These are phyloP conservation scores for Coemansia sp. DNA, from an alignment of 192 early-diverging fungal genomes.

Conservation along the genomic window DNA sequence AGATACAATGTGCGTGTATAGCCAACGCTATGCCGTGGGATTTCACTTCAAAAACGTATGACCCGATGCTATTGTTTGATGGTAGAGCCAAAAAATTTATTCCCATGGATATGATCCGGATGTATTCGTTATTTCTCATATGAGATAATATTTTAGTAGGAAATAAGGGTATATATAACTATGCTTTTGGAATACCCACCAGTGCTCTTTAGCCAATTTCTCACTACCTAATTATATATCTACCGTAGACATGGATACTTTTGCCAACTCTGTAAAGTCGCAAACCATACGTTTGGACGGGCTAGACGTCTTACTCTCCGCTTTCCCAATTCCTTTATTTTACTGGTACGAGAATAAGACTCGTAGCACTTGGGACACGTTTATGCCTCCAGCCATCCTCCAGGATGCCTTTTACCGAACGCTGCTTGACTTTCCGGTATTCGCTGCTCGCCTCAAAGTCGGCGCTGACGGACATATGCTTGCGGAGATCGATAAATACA, in stretches of 20 bases:
- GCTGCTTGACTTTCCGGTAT: conserved; percentile 17
- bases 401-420: conserved; percentile 16
- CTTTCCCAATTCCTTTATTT: conserved; percentile 5
- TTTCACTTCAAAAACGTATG: too few relatives aligned
- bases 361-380: not conserved
- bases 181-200: too few relatives aligned
- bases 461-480: not conserved
- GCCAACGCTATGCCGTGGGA: too few relatives aligned
- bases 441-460: conserved; percentile 8
- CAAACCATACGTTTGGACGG: conserved; percentile 6
- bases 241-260: not conserved
- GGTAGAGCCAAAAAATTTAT: too few relatives aligned
- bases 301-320: conserved; percentile 8
- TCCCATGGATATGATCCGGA: too few relatives aligned
- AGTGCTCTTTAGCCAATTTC: too few relatives aligned
- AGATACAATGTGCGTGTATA: too few relatives aligned
- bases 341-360: conserved; percentile 17
- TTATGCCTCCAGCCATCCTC: conserved; percentile 18
- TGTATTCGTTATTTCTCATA: too few relatives aligned
- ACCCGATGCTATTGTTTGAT: too few relatives aligned
- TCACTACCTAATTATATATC: not conserved
- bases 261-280: conserved; percentile 1
- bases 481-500: conserved; percentile 8
- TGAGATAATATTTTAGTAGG: too few relatives aligned
- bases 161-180: too few relatives aligned